Evolutionary conservation across 306 rosid species (phyloP), one percentile per base, ranked within the genome.

Genomic region (Prunus padus): DNA sequence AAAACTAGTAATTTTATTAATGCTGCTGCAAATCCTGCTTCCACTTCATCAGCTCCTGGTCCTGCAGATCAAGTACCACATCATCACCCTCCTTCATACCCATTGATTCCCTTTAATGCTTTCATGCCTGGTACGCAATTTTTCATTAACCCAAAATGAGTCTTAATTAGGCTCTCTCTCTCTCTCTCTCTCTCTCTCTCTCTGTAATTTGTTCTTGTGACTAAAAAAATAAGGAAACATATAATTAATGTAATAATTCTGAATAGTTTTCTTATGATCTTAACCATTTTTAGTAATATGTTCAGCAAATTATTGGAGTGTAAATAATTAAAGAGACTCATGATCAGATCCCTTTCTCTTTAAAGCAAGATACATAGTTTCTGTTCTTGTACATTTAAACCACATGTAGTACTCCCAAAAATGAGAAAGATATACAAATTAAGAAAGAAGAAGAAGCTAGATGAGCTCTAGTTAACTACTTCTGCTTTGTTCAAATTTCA

Each of bases 51-150:
- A 42, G 6, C 72, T 16, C 14, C 85, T 72, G 22, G 4, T 37
- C 42, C 79, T 49, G 69, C 18, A 23, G 57, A 44, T 42, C 69
- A 26, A 65, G 16, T 49, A 18, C 78, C 67, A 65, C 42, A 62
- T 44, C 33, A 67, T 18, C 83, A 82, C 74, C 78, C 81, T 11
- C 22, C 84, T 23, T 82, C 80, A 14, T 54, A 47, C 33, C 51
- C 71, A 9, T 16, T 64, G 28, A 25, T 70, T 74, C 73, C 85
- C 33, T 50, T 77, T 16, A 67, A 26, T 57, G 72, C 84, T 67
- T 84, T 82, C 76, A 78, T 59, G 76, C 81, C 94, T 3, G 72
- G 84, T 82, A 83, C 75, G 88, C 90, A 84, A 68, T 76, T 75
- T 80, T 82, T 88, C 74, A 77, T 83, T 45, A 77, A 69, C 75